Evolutionary conservation across 148 eudicot genomes (phyloP), one percentile per base, ranked within the genome.

Genomic region (Chenopodium berlandieri): DNA sequence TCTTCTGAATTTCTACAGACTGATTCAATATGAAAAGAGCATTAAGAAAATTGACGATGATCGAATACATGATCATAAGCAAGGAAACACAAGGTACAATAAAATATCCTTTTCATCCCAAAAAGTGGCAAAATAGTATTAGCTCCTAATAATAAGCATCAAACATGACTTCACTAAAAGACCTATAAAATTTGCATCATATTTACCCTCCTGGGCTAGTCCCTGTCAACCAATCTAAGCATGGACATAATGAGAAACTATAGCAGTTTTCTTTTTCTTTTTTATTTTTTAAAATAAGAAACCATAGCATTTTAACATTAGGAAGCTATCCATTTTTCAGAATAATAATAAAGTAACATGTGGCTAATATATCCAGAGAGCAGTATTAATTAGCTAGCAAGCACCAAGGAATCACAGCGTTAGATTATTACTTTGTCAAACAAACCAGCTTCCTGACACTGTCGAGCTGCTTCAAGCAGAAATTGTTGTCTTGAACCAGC

Each of bases 1-100:
- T 88, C 91, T 89, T 89, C 86, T 92, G 97, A 82, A 95, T 89
- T 88, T 95, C 98, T 79, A 95, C 86, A 27, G 97, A 91, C 98
- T 95, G 91, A 34, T 31, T 71, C 54, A 65, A 40, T 81, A 0
- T 30, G 16, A 31, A 78, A 79, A n/a, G 69, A 60, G 30, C 17
- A 40, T 71, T 56, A 56, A 19, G 62, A 56, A 56, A 50, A 11
- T 40, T 56, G 62, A 16, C 22, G 22, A 56, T 62, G 62, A 19
- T 56, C 62, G 7, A 2, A 56, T 56, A 56, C 25, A 62, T 22
- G n/a, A 20, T 9, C 8, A 62, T 62, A 58, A 69, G 75, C 47
- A 71, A 7, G 44, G 74, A 58, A 79, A 70, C 47, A 37, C 30
- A 56, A 56, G 76, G 69, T 52, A 79, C 56, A 71, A 11, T 30